phyloP scores from a whole-genome alignment of 208 protist genomes.

The Kentomonas sorsogonicus region DNA sequence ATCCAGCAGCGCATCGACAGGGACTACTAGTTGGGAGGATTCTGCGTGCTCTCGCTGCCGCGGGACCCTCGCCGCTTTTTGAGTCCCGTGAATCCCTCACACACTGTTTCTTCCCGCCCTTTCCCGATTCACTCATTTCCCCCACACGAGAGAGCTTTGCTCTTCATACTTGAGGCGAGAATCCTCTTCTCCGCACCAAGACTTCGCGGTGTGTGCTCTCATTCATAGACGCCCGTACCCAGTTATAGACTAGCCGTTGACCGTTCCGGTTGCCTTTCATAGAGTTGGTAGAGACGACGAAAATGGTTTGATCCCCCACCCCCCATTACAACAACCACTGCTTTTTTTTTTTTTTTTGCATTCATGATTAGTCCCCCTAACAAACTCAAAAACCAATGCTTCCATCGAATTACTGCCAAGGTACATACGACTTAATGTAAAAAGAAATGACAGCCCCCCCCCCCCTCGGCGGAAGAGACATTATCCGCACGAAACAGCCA shows the following conservation, averaged over 20 bases:
- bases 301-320: not conserved
- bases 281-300: not conserved
- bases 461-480: too few species aligned
- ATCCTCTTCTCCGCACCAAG: not conserved
- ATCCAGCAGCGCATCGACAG: too few species aligned
- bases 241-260: too few species aligned
- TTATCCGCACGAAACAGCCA: too few species aligned
- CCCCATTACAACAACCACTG: too few species aligned
- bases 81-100: not conserved
- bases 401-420: not conserved
- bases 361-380: not conserved
- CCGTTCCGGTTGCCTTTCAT: not conserved
- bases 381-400: not conserved
- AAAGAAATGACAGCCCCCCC: too few species aligned
- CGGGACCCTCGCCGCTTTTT: not conserved
- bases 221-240: not conserved
- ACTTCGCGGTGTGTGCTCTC: not conserved
- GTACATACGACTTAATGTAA: too few species aligned
- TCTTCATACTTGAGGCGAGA: not conserved
- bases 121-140: not conserved
- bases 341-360: not conserved
- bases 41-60: not conserved
- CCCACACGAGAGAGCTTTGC: not conserved
- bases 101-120: conserved; percentile 1
- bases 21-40: conserved; percentile 9